Conservation (phyloP, 2,329 filamentous ascomycete genomes). For the Pseudogymnoascus pannorum region DNA sequence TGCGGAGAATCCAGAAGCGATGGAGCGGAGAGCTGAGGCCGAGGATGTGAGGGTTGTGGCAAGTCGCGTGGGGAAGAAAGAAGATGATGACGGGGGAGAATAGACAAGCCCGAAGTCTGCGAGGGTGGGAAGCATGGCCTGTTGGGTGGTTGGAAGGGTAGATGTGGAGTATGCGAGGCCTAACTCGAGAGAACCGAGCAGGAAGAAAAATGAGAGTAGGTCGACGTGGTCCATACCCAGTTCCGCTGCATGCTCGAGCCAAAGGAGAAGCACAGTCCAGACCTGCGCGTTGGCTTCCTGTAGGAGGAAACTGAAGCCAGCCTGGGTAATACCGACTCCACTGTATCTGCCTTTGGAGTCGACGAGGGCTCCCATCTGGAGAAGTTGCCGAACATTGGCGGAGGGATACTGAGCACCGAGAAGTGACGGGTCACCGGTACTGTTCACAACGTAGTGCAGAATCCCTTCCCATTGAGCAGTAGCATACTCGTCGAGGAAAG, state of each 20-base stretch:
- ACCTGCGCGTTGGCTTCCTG: slow-evolving; percentile 96
- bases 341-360: slow-evolving; percentile 41
- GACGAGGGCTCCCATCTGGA: slow-evolving; percentile 75
- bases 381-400: slow-evolving; percentile 73
- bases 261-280: slow-evolving; percentile 89
- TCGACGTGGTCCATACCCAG: slow-evolving; percentile 77
- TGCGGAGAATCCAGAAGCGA: slow-evolving; percentile 60
- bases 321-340: slow-evolving; percentile 73
- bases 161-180: slow-evolving; percentile 85
- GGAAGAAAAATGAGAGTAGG: slow-evolving; percentile 91
- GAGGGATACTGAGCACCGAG: slow-evolving; percentile 50
- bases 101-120: slow-evolving; percentile 92
- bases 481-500: slow-evolving; percentile 78
- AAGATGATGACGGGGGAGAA: slow-evolving; percentile 51
- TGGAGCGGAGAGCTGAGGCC: slow-evolving; percentile 60
- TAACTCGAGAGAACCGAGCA: slow-evolving; percentile 86
- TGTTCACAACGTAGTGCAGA: slow-evolving; percentile 86
- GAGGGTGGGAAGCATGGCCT: slow-evolving; percentile 83
- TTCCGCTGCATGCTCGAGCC: slow-evolving; percentile 74
- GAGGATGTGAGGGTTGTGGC: slow-evolving; percentile 85
- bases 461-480: slow-evolving; percentile 92
- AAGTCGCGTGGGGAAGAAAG: slow-evolving; percentile 84
- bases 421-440: slow-evolving; percentile 49
- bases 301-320: slow-evolving; percentile 88
- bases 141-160: slow-evolving; percentile 72